Evolutionary conservation across 2,329 filamentous ascomycete species (phyloP).

Genomic region (Phialophora chinensis): DNA sequence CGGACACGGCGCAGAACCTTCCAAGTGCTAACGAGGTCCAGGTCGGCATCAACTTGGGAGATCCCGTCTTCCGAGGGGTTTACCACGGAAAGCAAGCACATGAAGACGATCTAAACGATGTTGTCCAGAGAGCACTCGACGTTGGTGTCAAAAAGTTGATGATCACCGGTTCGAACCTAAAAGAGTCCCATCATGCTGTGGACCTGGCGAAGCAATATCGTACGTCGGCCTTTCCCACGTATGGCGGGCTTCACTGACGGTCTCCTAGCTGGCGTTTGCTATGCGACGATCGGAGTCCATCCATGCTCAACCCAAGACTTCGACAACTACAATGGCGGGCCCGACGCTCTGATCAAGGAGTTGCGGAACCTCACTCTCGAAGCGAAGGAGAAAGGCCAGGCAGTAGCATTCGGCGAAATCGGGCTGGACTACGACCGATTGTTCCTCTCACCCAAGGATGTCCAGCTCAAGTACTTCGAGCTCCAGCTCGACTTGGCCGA

Average conservation of each 20-base stretch:
- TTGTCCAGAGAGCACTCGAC: conserved; percentile 77
- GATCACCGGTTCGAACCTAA: conserved; percentile 87
- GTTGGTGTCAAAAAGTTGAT: conserved; percentile 89
- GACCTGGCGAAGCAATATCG: conserved; percentile 75
- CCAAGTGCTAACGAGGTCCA: conserved; percentile 42
- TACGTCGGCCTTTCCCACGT: conserved; percentile 50
- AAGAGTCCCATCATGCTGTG: conserved; percentile 76
- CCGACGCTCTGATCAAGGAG: conserved; percentile 56
- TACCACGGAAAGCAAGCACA: conserved; percentile 78
- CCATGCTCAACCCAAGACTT: conserved; percentile 87
- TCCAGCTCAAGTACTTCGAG: conserved; percentile 84
- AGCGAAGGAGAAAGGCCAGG: conserved; percentile 63
- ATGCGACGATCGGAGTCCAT: conserved; percentile 90
- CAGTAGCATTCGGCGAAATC: conserved; percentile 88
- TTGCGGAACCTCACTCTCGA: conserved; percentile 70
- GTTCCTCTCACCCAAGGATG: conserved; percentile 76
- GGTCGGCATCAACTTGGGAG: conserved; percentile 94
- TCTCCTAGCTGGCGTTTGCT: conserved; percentile 74
- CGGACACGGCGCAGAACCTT: background rate
- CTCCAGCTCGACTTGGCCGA: conserved; percentile 80
- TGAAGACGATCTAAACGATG: conserved; percentile 56
- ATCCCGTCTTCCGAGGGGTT: conserved; percentile 83
- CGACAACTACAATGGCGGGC: conserved; percentile 60
- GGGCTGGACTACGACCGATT: conserved; percentile 95
- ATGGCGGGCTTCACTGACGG: conserved; percentile 22